A percentile compares a stretch with the other conserved stretches of the same genome.
These are phyloP conservation scores for Rhynchosporium secalis DNA, from an alignment of 2,329 filamentous ascomycete genomes.

Conservation along the genomic window DNA sequence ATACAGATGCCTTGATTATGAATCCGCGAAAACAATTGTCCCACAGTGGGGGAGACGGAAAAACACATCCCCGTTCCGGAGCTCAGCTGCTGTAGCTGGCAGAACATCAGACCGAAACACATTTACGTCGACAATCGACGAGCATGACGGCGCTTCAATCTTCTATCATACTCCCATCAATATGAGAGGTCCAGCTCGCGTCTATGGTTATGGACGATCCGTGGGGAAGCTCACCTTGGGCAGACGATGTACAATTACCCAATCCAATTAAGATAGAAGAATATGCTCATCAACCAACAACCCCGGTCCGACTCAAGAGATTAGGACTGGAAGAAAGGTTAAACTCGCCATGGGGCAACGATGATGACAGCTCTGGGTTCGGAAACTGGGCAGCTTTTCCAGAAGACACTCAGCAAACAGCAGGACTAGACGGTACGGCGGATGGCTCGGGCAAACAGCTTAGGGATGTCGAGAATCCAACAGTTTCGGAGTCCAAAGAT, in stretches of 20 bases:
- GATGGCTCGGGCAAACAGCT: constrained; percentile 24
- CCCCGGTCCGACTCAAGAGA: constrained; percentile 26
- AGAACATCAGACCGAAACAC: constrained; percentile 18
- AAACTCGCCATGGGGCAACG: constrained; percentile 33
- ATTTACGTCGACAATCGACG: constrained; percentile 15
- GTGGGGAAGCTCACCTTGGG: constrained; percentile 43
- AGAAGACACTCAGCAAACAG: constrained; percentile 10
- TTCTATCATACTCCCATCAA: constrained; percentile 29
- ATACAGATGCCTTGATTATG: constrained; percentile 38
- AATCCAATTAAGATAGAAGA: constrained; percentile 22
- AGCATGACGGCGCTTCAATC: constrained; percentile 10
- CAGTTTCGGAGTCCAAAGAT: constrained; percentile 15
- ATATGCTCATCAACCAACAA: constrained; percentile 22
- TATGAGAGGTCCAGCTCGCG: constrained; percentile 34
- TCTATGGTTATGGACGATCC: constrained; percentile 42
- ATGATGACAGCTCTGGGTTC: constrained; percentile 33
- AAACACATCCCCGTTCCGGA: constrained; percentile 2
- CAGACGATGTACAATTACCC: constrained; percentile 37
- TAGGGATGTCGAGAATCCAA: constrained; percentile 9
- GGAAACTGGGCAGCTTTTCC: constrained; percentile 34
- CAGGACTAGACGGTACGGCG: constrained; percentile 25
- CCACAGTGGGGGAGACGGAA: background rate
- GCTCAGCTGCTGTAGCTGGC: background rate
- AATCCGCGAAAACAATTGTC: constrained; percentile 27
- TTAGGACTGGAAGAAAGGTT: constrained; percentile 28